These are phyloP conservation scores for Dendrobium huoshanense DNA, from an alignment of 106 monocot species.

Conservation along the genomic window DNA sequence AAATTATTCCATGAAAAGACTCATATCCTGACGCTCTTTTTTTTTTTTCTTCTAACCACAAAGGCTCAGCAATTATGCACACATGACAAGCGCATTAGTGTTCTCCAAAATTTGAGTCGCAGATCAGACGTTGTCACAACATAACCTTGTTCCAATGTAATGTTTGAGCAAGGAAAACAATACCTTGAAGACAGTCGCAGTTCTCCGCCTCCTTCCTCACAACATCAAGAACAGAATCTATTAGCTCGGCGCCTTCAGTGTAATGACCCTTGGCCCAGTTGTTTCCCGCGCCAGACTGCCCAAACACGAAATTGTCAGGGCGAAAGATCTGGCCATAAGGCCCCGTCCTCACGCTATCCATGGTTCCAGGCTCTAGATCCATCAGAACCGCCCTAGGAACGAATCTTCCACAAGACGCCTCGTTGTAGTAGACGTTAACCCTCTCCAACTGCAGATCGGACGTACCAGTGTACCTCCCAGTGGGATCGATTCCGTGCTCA, in stretches of 20 bases:
- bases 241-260: conserved; percentile 66
- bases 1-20: too few species aligned
- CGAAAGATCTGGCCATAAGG: conserved; percentile 12
- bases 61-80: too few species aligned
- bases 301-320: conserved; percentile 13
- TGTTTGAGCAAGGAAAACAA: not conserved
- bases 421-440: conserved; percentile 24
- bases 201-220: conserved; percentile 75
- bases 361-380: conserved; percentile 24
- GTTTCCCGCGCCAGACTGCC: conserved; percentile 35
- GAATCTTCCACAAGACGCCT: conserved; percentile 15
- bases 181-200: conserved; percentile 70
- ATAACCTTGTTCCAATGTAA: not conserved
- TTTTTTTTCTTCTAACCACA: too few species aligned
- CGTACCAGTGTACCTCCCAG: conserved; percentile 13
- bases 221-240: conserved; percentile 75
- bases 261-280: conserved; percentile 77
- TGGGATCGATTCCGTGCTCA: conserved; percentile 20
- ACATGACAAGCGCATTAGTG: too few species aligned
- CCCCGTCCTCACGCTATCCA: conserved; percentile 16
- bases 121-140: not conserved
- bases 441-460: conserved; percentile 16
- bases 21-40: too few species aligned
- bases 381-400: conserved; percentile 21
- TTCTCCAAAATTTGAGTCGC: too few species aligned